Evolutionary conservation across 1,139 yeast genomes (phyloP), one percentile per base, ranked within the genome.

Genomic region (Torulaspora globosa): DNA sequence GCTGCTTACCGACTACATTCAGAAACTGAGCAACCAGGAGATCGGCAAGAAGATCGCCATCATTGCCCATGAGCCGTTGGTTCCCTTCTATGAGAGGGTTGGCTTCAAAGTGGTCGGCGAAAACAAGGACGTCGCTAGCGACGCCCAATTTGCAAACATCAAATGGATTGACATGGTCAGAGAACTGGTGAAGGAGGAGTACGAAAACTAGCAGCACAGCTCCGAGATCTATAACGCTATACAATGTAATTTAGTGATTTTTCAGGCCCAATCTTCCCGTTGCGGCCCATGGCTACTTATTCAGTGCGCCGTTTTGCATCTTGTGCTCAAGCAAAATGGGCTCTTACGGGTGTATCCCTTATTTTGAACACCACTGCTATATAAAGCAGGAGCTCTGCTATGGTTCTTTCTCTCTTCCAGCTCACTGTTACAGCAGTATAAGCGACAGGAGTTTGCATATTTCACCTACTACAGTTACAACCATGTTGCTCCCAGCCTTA

Each of bases 1-100:
- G 52, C 70, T 92, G 62, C 69, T 90, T 62, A 89, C 85, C 57
- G 98, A 92, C 69, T 92, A 87, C 68, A 78, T 90, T 53, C 97
- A 92, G 67, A 87, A 90, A 59, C 72, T 92, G 66, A 79, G 89
- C 36, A 88, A 89, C 63, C 95, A 88, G 63, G 88, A 83, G 57
- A 80, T 88, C 54, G 97, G 95, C 43, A 87, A 82, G 55, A 76
- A 80, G 58, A 80, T 92, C 44, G 78, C 82, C 4, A 72, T 92
- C 38, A 76, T 90, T 52, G 86, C 89, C 28, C 89, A 85, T 61
- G 78, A 80, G 44, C 71, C 74, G 10, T 72, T 88, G 61, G 69
- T 82, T 14, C 83, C 86, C 21, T 89, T 89, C 65, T 90, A 90
- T 67, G 82, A 80, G 58, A 78, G 84, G 56, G 74, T 87, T 39